Evolutionary conservation across 371 early-diverging fungal genomes (phyloP).

Genomic region (Apophysomyces elegans): DNA sequence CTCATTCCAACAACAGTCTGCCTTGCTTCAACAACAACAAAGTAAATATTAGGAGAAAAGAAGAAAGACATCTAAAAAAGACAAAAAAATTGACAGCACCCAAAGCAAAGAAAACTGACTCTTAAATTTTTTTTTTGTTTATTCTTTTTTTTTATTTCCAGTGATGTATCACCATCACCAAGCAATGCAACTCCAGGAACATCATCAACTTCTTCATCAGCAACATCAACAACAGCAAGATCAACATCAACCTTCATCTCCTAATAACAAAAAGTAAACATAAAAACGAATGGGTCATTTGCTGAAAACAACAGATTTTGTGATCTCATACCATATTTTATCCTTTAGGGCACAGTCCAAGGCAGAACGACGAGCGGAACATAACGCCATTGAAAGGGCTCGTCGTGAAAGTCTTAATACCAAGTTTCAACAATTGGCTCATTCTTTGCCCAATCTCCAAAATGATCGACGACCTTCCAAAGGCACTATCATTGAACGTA

Average conservation of each 20-base stretch:
- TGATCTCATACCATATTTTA: not conserved
- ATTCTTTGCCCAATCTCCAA: slow-evolving; percentile 67
- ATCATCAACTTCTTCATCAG: not conserved
- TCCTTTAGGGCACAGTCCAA: slow-evolving; percentile 34
- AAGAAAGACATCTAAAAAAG: slow-evolving; percentile 19
- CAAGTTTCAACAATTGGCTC: slow-evolving; percentile 75
- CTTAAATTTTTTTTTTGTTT: not conserved
- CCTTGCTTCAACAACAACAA: slow-evolving; percentile 12
- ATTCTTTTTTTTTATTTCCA: not conserved
- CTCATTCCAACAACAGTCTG: slow-evolving; percentile 3
- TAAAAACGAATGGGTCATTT: no score
- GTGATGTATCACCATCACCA: slow-evolving; percentile 15
- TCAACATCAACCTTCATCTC: slow-evolving; percentile 14
- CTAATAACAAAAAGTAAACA: slow-evolving; percentile 23
- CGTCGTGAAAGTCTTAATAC: slow-evolving; percentile 75
- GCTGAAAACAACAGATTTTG: not conserved
- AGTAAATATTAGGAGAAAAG: slow-evolving; percentile 11
- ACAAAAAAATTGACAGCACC: not conserved
- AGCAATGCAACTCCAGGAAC: slow-evolving; percentile 11
- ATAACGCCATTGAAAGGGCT: slow-evolving; percentile 79
- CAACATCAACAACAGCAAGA: slow-evolving; percentile 20
- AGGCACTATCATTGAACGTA: slow-evolving; percentile 72
- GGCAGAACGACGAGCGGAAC: slow-evolving; percentile 73
- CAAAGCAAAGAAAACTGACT: not conserved
- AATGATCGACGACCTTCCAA: slow-evolving; percentile 76